Evolutionary conservation across 805 yeast species (phyloP).

Genomic region (Candida hungchunana): DNA sequence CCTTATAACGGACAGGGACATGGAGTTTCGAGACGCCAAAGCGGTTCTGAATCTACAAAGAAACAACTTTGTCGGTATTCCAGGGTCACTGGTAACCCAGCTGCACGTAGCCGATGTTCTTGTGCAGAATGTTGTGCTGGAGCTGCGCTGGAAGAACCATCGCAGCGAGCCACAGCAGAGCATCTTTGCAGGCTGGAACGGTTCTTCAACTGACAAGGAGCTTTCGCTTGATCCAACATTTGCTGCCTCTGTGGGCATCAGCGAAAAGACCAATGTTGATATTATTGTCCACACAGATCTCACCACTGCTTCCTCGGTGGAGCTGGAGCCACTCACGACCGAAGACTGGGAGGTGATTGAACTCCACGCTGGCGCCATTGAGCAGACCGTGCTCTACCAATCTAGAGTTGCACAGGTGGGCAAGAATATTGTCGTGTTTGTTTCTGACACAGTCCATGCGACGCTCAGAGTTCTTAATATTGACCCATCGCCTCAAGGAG

Average conservation of each 20-base stretch:
- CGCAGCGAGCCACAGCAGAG: constrained; percentile 20
- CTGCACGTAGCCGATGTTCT: constrained; percentile 48
- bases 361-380: constrained; percentile 71
- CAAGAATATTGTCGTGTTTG: constrained; percentile 64
- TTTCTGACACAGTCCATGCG: constrained; percentile 58
- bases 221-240: constrained; percentile 67
- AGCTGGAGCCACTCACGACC: constrained; percentile 70
- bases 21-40: constrained; percentile 13
- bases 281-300: constrained; percentile 45
- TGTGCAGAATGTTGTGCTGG: constrained; percentile 56
- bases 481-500: constrained; percentile 32
- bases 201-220: constrained; percentile 34
- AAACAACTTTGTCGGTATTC: constrained; percentile 11
- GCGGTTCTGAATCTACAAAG: constrained; percentile 4
- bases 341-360: constrained; percentile 93
- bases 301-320: constrained; percentile 56
- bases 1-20: too few relatives aligned
- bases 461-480: constrained; percentile 49
- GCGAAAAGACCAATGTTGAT: constrained; percentile 37
- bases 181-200: constrained; percentile 64
- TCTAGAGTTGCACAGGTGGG: constrained; percentile 65
- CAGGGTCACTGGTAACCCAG: constrained; percentile 1
- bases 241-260: constrained; percentile 47
- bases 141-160: constrained; percentile 32
- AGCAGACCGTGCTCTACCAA: constrained; percentile 72